A percentile compares a stretch with the other conserved stretches of the same genome.
Conservation (phyloP, 305 asterid species). For the Fraxinus albicans region DNA sequence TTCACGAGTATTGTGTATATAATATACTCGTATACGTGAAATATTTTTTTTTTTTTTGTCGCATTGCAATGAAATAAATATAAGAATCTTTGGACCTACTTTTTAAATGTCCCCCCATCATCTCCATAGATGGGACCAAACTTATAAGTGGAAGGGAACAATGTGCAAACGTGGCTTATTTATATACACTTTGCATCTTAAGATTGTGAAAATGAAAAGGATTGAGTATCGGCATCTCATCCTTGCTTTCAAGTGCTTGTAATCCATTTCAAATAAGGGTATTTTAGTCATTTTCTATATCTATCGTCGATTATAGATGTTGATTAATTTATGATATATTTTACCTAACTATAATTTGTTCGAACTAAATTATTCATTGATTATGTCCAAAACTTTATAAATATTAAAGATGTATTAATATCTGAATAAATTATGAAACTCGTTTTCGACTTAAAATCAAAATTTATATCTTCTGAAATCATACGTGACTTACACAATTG, state of each 20-base stretch:
- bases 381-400: neutral
- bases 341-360: neutral
- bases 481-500: neutral
- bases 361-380: neutral
- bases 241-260: neutral
- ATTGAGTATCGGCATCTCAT: neutral
- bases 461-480: neutral
- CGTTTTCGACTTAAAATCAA: neutral
- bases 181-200: neutral
- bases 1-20: neutral
- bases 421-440: neutral
- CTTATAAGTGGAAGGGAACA: neutral
- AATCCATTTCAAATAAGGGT: neutral
- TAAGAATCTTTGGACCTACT: neutral
- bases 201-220: neutral
- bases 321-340: neutral
- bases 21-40: neutral
- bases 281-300: neutral
- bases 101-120: neutral
- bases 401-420: neutral
- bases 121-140: neutral
- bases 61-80: neutral
- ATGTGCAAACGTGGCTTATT: neutral
- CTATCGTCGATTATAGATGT: neutral
- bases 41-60: neutral